Base-by-base conservation (phyloP, 768 basidiomycete species). In the Melanogaster broomeanus region DNA sequence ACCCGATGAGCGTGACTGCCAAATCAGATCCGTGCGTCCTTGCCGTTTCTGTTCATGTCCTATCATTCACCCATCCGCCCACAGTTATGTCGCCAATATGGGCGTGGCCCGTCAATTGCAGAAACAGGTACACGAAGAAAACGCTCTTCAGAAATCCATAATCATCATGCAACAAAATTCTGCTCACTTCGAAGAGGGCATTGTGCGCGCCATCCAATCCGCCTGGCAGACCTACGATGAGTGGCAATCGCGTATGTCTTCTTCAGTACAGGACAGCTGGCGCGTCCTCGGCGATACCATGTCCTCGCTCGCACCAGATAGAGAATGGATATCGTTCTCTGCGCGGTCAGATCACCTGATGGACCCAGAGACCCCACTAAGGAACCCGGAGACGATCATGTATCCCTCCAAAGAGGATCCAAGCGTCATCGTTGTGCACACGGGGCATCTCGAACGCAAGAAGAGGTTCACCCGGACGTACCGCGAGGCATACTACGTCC, bases 91-190 rank as follows among this genome's bases (percentile, higher is more conserved):
- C 42, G 77, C 82, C 51, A 92, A 93, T 67, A 72, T 77, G 49
- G 75, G 81, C 49, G 93, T 96, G 33, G 69, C 77, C 18, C 85
- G 81, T 45, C 93, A 97, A 67, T 83, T 97, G 15, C 81, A 85
- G 56, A 91, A 90, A 60, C 95, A 98, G 73, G 91, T 98, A 40
- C 85, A 93, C 71, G 96, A 97, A 72, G 97, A 99, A 72, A 99
- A 99, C 66, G 85, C 94, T 0, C 84, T 99, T 13, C 96, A 99
- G 72, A 99, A 98, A 69, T 91, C 88, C 3, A 90, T 98, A 63
- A 86, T 99, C 64, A 95, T 99, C 69, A 98, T 96, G 84, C 96
- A 99, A 62, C 93, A 95, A 58, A 96, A 96, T 67, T 90, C 88
- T 15, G 96, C 95, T 19, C 88, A 95, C 66, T 99, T 99, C 61